phyloP scores from a whole-genome alignment of 352 stramenopile species.

The Pythium brassicae region DNA sequence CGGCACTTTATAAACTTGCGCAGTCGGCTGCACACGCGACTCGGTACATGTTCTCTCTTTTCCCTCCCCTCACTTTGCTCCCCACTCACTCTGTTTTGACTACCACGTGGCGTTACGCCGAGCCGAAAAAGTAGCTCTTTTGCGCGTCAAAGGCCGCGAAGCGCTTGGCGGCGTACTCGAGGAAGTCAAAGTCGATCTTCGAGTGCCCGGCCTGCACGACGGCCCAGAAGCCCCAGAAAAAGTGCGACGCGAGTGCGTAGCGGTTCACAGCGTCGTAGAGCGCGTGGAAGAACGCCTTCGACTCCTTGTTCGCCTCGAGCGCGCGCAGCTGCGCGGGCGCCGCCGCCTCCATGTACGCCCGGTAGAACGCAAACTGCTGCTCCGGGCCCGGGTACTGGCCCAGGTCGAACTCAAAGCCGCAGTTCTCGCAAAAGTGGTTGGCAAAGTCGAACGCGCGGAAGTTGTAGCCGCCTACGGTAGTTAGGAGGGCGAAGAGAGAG shows the following conservation, averaged over 20 bases:
- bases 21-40: background rate
- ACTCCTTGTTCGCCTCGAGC: conserved; percentile 66
- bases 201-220: conserved; percentile 88
- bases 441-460: conserved; percentile 92
- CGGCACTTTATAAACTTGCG: background rate
- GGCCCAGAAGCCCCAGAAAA: conserved; percentile 95
- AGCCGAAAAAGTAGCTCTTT: conserved; percentile 58
- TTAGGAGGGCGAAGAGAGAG: too few species aligned
- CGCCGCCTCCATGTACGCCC: conserved; percentile 74
- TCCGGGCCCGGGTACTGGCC: conserved; percentile 76
- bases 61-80: background rate
- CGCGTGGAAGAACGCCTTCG: conserved; percentile 80
- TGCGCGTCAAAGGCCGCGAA: conserved; percentile 82
- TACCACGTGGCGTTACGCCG: conserved; percentile 11
- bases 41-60: background rate
- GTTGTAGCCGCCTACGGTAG: conserved; percentile 82
- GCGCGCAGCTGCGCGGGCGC: conserved; percentile 54
- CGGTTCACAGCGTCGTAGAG: conserved; percentile 82
- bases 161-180: conserved; percentile 80
- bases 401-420: conserved; percentile 91
- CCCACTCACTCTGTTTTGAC: background rate
- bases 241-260: conserved; percentile 87
- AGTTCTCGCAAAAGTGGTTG: conserved; percentile 95
- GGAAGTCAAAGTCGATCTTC: conserved; percentile 89
- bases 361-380: conserved; percentile 85